Conservation (phyloP, 768 basidiomycete species). For the Suillus weaverae region DNA sequence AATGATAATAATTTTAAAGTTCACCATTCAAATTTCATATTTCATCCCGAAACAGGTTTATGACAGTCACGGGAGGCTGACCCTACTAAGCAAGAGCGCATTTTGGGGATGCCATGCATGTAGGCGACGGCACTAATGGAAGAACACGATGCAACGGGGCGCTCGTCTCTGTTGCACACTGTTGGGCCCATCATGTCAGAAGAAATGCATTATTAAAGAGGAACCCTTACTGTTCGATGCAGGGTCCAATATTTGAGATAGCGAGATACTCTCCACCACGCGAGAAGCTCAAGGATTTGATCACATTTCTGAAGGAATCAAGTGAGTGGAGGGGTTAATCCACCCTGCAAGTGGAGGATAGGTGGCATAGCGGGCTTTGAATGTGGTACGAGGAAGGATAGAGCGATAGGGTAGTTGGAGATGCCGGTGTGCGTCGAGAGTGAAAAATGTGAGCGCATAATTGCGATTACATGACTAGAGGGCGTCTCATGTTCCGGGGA, state of each 20-base stretch:
- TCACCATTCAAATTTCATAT: conserved; percentile 32
- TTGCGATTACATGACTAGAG: neutral
- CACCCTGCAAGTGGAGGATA: conserved; percentile 59
- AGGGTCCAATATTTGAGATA: conserved; percentile 66
- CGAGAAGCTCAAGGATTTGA: conserved; percentile 76
- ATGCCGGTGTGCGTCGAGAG: neutral
- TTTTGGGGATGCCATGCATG: conserved; percentile 78
- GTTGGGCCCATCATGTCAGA: neutral
- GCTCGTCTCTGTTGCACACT: conserved; percentile 81
- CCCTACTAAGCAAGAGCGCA: conserved; percentile 79
- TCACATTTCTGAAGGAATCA: conserved; percentile 51
- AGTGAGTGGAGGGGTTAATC: neutral
- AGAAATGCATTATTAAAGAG: neutral
- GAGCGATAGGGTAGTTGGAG: neutral
- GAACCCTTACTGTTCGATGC: conserved; percentile 73
- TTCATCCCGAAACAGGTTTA: conserved; percentile 68
- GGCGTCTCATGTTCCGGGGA: neutral
- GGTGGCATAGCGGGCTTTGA: neutral
- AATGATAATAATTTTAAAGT: neutral
- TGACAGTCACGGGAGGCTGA: conserved; percentile 61
- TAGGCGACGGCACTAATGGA: conserved; percentile 64
- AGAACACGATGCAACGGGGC: conserved; percentile 71
- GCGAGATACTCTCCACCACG: conserved; percentile 82
- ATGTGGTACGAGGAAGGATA: neutral
- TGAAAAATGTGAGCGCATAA: neutral